phyloP scores from a whole-genome alignment of 768 basidiomycete genomes.

The Kwoniella sp. region DNA sequence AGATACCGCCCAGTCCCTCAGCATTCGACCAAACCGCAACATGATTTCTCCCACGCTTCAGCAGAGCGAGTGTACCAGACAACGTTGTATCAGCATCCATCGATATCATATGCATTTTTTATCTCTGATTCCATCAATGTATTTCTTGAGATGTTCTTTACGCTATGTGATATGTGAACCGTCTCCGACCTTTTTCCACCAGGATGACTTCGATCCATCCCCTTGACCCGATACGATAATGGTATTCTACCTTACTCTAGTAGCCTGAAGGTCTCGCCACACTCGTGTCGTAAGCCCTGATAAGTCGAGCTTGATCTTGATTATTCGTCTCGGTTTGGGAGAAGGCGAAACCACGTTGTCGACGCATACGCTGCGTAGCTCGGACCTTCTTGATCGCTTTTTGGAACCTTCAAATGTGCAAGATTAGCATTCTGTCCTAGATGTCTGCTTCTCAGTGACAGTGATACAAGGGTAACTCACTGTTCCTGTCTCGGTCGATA shows the following conservation, averaged over 20 bases:
- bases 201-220: neutral
- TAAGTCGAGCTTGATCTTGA: conserved; percentile 73
- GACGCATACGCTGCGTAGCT: conserved; percentile 95
- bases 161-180: too few species aligned
- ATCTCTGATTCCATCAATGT: neutral
- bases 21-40: neutral
- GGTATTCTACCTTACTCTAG: conserved; percentile 20
- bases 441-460: neutral
- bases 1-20: neutral
- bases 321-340: conserved; percentile 88
- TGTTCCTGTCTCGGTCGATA: conserved; percentile 97
- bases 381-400: conserved; percentile 99
- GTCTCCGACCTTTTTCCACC: neutral
- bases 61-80: neutral
- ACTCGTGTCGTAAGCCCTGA: conserved; percentile 59
- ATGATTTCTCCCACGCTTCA: neutral
- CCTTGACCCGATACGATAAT: too few species aligned
- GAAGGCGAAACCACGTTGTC: conserved; percentile 96
- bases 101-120: conserved; percentile 1
- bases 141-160: neutral
- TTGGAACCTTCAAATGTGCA: conserved; percentile 69
- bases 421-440: neutral
- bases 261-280: conserved; percentile 54
- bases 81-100: neutral
- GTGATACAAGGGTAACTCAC: conserved; percentile 57